A percentile compares a stretch with the other conserved stretches of the same genome.
Conservation (phyloP, 129 eudicot species). For the Centrapalus pauciflorus region DNA sequence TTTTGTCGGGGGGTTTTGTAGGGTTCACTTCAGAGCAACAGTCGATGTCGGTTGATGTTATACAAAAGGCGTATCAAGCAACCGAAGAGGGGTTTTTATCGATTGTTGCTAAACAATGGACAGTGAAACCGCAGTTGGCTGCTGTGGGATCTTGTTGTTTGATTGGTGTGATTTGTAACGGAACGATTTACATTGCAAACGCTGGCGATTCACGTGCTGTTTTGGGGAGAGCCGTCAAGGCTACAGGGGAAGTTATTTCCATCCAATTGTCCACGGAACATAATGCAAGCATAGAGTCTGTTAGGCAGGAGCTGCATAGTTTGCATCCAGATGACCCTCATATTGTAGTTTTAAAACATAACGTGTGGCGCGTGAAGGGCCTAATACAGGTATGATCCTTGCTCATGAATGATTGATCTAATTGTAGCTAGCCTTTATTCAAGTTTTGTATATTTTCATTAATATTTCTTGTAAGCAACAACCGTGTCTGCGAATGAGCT, state of each 20-base stretch:
- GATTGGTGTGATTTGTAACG: constrained; percentile 54
- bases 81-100: constrained; percentile 76
- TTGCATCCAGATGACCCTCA: constrained; percentile 70
- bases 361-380: constrained; percentile 36
- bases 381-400: constrained; percentile 26
- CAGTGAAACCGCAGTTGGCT: constrained; percentile 59
- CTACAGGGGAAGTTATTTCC: constrained; percentile 58
- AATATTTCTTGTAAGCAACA: no score
- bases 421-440: no score
- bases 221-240: constrained; percentile 53
- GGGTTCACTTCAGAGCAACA: constrained; percentile 60
- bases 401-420: no score
- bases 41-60: constrained; percentile 60
- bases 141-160: constrained; percentile 78
- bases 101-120: constrained; percentile 61
- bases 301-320: constrained; percentile 63
- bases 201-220: constrained; percentile 82
- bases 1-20: constrained; percentile 1
- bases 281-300: constrained; percentile 65
- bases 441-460: no score
- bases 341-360: constrained; percentile 49
- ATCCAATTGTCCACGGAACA: constrained; percentile 68
- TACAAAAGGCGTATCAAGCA: constrained; percentile 62
- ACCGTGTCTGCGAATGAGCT: no score
- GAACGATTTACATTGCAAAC: constrained; percentile 56